Evolutionary conservation across 75 land plant species (phyloP).

Genomic region (Chamaecyparis obtusa): DNA sequence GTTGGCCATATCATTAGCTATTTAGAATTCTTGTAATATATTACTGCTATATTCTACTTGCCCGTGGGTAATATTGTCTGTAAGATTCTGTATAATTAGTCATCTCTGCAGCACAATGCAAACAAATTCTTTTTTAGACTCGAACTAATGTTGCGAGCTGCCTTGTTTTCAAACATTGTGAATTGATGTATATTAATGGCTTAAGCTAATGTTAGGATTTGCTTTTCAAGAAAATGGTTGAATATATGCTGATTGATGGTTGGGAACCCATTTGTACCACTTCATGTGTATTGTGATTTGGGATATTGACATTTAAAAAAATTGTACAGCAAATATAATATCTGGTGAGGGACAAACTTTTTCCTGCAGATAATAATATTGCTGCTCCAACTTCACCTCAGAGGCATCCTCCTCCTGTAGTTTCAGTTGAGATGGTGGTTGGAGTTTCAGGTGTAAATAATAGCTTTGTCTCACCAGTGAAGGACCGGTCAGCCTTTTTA

Average conservation of each 20-base stretch:
- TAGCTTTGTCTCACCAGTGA: conserved; percentile 73
- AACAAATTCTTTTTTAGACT: neutral
- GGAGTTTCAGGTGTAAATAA: conserved; percentile 46
- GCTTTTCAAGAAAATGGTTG: neutral
- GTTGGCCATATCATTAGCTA: neutral
- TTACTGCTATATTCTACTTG: neutral
- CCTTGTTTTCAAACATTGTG: neutral
- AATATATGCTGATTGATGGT: neutral
- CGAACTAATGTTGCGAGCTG: neutral
- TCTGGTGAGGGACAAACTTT: neutral
- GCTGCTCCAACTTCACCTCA: conserved; percentile 54
- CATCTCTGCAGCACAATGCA: neutral
- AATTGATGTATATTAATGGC: neutral
- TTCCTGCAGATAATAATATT: conserved; percentile 44
- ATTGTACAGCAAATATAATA: neutral
- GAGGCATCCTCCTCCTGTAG: conserved; percentile 24
- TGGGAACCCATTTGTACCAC: neutral
- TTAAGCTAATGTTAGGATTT: neutral
- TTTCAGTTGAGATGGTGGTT: conserved; percentile 25
- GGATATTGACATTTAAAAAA: neutral
- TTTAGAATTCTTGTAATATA: neutral
- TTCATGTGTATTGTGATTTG: neutral
- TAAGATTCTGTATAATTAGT: neutral
- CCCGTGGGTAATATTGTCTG: neutral
- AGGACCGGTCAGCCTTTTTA: conserved; percentile 61